phyloP scores from a whole-genome alignment of 441 rosid genomes.

The Syzygium malaccense region DNA sequence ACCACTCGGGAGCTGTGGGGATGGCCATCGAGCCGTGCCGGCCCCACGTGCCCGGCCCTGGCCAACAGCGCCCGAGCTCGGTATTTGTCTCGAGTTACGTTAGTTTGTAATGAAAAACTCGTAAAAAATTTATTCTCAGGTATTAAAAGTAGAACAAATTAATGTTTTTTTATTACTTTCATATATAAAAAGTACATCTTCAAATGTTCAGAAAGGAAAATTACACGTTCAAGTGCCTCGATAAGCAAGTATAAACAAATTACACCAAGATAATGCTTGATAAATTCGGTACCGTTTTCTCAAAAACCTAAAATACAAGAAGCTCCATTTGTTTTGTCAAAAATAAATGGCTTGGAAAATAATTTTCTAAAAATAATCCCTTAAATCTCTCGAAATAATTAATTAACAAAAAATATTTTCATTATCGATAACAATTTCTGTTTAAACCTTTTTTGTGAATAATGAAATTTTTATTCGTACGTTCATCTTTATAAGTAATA shows the following conservation, averaged over 20 bases:
- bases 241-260: not conserved
- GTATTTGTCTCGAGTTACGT: not conserved
- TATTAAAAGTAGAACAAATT: not conserved
- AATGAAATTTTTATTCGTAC: no score
- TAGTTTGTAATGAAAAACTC: not conserved
- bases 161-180: not conserved
- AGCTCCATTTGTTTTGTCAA: not conserved
- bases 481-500: no score
- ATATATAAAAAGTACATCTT: no score
- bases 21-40: not conserved
- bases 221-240: not conserved
- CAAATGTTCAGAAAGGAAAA: not conserved
- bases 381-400: no score
- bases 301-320: not conserved
- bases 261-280: not conserved
- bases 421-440: no score
- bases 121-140: not conserved
- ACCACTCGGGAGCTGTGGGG: no score
- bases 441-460: no score
- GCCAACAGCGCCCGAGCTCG: not conserved
- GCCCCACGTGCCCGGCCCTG: not conserved
- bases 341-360: no score
- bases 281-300: not conserved
- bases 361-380: no score
- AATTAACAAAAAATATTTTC: no score